Evolutionary conservation across 2,329 filamentous ascomycete genomes (phyloP).

Genomic region (Teratosphaeria destructans): DNA sequence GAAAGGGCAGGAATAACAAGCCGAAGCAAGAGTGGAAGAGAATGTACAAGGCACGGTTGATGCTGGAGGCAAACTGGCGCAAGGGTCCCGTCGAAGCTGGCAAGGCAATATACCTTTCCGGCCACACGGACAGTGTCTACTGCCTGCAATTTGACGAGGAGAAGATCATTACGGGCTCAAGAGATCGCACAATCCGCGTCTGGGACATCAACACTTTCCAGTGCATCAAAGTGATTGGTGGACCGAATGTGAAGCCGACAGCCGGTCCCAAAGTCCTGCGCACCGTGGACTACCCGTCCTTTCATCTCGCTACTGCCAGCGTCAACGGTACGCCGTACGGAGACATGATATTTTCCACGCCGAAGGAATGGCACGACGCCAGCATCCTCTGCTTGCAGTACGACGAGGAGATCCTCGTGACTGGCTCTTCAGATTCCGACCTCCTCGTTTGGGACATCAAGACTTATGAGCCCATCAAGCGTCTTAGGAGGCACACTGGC

Average conservation of each 20-base stretch:
- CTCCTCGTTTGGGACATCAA: constrained; percentile 87
- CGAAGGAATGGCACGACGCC: constrained; percentile 63
- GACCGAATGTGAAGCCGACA: constrained; percentile 51
- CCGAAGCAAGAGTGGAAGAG: constrained; percentile 73
- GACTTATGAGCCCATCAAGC: constrained; percentile 68
- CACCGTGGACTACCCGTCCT: constrained; percentile 32
- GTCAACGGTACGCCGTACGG: constrained; percentile 38
- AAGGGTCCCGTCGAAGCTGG: constrained; percentile 56
- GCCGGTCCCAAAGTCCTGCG: constrained; percentile 33
- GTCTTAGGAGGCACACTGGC: constrained; percentile 67
- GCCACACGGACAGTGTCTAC: constrained; percentile 92
- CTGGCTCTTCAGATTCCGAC: constrained; percentile 82
- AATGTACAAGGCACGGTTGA: constrained; percentile 67
- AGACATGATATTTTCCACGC: constrained; percentile 37
- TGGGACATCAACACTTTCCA: constrained; percentile 89
- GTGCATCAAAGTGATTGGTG: constrained; percentile 76
- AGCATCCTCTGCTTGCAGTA: constrained; percentile 94
- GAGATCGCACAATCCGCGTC: constrained; percentile 88
- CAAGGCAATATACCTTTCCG: constrained; percentile 77
- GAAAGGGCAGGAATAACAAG: constrained; percentile 36
- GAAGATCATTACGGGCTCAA: constrained; percentile 93
- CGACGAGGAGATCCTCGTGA: constrained; percentile 84
- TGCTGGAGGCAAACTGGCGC: constrained; percentile 67
- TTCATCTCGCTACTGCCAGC: constrained; percentile 29
- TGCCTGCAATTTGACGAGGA: constrained; percentile 96